Percentiles rank a stretch among this genome's conserved stretches.
Evolutionary conservation across 2,329 filamentous ascomycete species (phyloP).

Genomic region (Drechslera avenae): DNA sequence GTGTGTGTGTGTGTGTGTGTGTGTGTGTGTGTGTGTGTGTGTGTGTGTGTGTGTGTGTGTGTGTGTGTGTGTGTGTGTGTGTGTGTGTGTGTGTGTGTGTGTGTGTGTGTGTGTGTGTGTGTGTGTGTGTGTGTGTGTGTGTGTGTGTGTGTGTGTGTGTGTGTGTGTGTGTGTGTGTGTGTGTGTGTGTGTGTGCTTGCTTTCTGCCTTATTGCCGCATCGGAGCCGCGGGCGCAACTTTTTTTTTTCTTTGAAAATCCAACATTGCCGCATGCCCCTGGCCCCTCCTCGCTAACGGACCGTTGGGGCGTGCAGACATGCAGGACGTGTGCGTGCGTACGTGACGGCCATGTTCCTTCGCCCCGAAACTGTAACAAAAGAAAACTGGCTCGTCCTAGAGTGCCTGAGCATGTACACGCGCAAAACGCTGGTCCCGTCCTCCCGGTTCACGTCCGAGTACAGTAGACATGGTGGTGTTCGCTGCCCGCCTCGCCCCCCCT

Average conservation of each 20-base stretch:
- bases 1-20: too few species aligned
- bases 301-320: slow-evolving; percentile 11
- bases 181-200: slow-evolving; percentile 5
- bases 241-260: slow-evolving; percentile 14
- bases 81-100: too few species aligned
- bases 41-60: too few species aligned
- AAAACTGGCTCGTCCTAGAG: not conserved
- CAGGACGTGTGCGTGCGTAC: not conserved
- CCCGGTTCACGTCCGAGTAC: not conserved
- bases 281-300: slow-evolving; percentile 12
- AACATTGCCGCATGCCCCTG: slow-evolving; percentile 1
- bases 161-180: too few species aligned
- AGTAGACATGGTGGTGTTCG: not conserved
- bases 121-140: too few species aligned
- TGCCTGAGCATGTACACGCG: not conserved
- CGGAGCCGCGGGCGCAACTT: slow-evolving; percentile 5
- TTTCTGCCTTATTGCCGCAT: slow-evolving; percentile 1
- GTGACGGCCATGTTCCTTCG: slow-evolving; percentile 3
- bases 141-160: too few species aligned
- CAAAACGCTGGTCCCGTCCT: not conserved
- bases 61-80: too few species aligned
- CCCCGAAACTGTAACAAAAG: slow-evolving; percentile 9
- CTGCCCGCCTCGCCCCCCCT: not conserved
- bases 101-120: too few species aligned
- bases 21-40: too few species aligned